Evolutionary conservation across 2,329 filamentous ascomycete genomes (phyloP).

Genomic region (Leptodontidium sp.): DNA sequence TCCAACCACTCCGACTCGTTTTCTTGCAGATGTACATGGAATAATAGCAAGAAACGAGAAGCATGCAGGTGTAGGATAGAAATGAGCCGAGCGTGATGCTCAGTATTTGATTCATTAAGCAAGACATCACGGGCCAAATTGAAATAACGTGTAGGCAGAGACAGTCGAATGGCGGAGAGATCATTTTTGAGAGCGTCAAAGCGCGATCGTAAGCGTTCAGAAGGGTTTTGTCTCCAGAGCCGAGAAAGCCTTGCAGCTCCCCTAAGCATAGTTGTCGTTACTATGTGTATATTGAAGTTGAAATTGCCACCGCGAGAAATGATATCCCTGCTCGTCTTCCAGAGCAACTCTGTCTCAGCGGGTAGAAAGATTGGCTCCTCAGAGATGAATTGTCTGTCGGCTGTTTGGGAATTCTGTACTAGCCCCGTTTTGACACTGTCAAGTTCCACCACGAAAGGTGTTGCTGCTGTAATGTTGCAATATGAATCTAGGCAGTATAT

Average conservation of each 20-base stretch:
- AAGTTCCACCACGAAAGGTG: conserved; percentile 44
- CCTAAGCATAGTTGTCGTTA: conserved; percentile 44
- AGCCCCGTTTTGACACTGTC: conserved; percentile 46
- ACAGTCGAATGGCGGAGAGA: conserved; percentile 42
- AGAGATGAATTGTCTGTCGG: neutral
- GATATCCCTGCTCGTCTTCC: conserved; percentile 35
- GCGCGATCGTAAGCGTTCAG: conserved; percentile 32
- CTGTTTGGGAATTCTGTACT: conserved; percentile 24
- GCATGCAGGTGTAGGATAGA: conserved; percentile 44
- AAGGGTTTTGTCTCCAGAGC: conserved; percentile 31
- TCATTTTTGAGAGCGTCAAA: conserved; percentile 34
- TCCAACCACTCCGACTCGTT: conserved; percentile 38
- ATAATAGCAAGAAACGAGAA: conserved; percentile 35
- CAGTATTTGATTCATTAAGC: conserved; percentile 40
- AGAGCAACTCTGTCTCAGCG: conserved; percentile 20
- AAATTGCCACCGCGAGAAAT: conserved; percentile 32
- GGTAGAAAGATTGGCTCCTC: conserved; percentile 26
- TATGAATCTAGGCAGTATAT: conserved; percentile 50
- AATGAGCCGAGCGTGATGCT: conserved; percentile 43
- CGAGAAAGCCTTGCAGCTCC: conserved; percentile 41
- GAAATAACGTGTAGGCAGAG: conserved; percentile 46
- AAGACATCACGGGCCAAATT: conserved; percentile 46
- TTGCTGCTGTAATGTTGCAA: conserved; percentile 46
- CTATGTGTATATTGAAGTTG: conserved; percentile 44
- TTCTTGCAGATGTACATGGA: conserved; percentile 25